Evolutionary conservation across 108 stramenopile species (phyloP).

Genomic region (Mayamaea pseudoterrestris): DNA sequence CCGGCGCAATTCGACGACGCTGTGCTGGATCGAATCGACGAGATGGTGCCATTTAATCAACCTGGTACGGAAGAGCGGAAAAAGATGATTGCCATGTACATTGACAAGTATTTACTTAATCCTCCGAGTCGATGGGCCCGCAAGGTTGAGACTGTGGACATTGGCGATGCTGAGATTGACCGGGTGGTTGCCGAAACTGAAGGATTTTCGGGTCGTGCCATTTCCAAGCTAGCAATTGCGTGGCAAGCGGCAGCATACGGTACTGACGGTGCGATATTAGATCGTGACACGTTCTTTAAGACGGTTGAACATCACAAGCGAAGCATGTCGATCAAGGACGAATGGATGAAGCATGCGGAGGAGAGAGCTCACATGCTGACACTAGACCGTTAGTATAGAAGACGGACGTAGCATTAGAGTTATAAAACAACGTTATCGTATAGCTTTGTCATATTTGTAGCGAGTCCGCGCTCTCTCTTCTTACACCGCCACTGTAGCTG

Average conservation of each 20-base stretch:
- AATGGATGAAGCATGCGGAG: conserved; percentile 69
- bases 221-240: conserved; percentile 96
- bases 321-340: conserved; percentile 66
- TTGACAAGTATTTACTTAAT: conserved; percentile 90
- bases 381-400: conserved; percentile 13
- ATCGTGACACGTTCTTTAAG: conserved; percentile 64
- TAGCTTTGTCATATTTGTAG: neutral
- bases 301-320: conserved; percentile 75
- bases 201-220: conserved; percentile 94
- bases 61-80: conserved; percentile 82
- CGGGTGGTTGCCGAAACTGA: conserved; percentile 77
- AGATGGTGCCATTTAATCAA: conserved; percentile 94
- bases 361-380: conserved; percentile 54
- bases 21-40: conserved; percentile 97
- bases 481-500: conserved; percentile 18
- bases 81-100: conserved; percentile 91
- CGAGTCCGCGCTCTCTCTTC: neutral
- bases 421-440: too few relatives aligned
- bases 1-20: conserved; percentile 97
- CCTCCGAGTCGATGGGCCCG: conserved; percentile 66
- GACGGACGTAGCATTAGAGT: too few relatives aligned
- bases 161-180: conserved; percentile 79
- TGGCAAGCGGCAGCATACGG: conserved; percentile 99
- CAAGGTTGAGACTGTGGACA: conserved; percentile 63
- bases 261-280: conserved; percentile 74